Percentiles rank a stretch among this genome's conserved stretches.
Evolutionary conservation across 2,329 filamentous ascomycete genomes (phyloP).

Genomic region (Tricladium varicosporioides): DNA sequence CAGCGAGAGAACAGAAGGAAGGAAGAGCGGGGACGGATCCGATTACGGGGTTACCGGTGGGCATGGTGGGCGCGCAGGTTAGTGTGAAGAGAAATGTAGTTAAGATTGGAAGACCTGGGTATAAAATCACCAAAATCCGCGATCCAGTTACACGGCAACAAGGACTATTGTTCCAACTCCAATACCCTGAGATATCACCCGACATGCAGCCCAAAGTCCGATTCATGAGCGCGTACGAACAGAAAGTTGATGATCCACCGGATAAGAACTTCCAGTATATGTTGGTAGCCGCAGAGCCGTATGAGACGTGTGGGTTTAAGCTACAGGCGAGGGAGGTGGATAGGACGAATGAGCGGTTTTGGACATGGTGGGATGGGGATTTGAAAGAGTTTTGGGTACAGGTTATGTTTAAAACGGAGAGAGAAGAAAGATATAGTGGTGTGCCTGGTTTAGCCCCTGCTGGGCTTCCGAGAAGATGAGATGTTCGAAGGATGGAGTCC

Average conservation of each 20-base stretch:
- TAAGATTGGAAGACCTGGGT: slow-evolving; percentile 94
- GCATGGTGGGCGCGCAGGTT: slow-evolving; percentile 65
- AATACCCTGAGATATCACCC: slow-evolving; percentile 84
- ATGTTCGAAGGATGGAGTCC: slow-evolving; percentile 8
- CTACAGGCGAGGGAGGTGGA: slow-evolving; percentile 92
- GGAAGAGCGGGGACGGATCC: slow-evolving; percentile 66
- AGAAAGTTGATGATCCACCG: slow-evolving; percentile 86
- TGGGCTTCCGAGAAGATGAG: slow-evolving; percentile 26
- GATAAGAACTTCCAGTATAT: slow-evolving; percentile 95
- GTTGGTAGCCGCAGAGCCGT: slow-evolving; percentile 91
- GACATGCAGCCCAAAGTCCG: slow-evolving; percentile 79
- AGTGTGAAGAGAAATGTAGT: slow-evolving; percentile 76
- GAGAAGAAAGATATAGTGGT: slow-evolving; percentile 81
- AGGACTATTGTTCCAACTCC: slow-evolving; percentile 91
- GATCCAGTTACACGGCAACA: slow-evolving; percentile 87
- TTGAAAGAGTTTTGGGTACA: slow-evolving; percentile 97
- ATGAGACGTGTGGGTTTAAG: slow-evolving; percentile 97
- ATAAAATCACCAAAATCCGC: slow-evolving; percentile 95
- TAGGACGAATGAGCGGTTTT: slow-evolving; percentile 81
- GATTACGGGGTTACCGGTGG: slow-evolving; percentile 67
- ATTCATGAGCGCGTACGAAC: slow-evolving; percentile 97
- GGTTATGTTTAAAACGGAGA: slow-evolving; percentile 97
- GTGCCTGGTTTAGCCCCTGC: slow-evolving; percentile 55
- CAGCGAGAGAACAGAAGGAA: slow-evolving; percentile 92
- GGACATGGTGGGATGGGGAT: slow-evolving; percentile 93